These are phyloP conservation scores for Clavispora fructus DNA, from an alignment of 805 yeast species.

Conservation along the genomic window DNA sequence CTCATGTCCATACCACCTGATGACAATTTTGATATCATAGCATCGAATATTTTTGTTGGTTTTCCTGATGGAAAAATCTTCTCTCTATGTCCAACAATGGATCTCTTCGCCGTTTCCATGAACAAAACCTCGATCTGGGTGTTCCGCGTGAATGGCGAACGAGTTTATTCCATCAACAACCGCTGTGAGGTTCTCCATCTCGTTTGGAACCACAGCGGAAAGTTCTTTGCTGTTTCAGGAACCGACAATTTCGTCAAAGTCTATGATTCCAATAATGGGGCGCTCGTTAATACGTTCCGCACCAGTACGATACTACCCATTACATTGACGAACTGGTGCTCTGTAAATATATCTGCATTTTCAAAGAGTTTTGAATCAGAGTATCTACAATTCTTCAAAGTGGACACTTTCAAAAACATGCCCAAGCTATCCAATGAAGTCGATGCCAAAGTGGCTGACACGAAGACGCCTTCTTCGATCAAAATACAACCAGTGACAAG, in stretches of 20 bases:
- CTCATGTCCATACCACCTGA: neutral
- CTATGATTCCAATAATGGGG: constrained; percentile 44
- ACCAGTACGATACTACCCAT: constrained; percentile 13
- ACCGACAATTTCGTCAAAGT: constrained; percentile 38
- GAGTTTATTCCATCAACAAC: constrained; percentile 45
- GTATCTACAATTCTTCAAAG: constrained; percentile 20
- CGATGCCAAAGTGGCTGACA: constrained; percentile 1
- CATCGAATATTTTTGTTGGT: constrained; percentile 14
- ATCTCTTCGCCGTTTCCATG: constrained; percentile 49
- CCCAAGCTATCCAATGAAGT: constrained; percentile 28
- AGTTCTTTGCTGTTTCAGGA: constrained; percentile 41
- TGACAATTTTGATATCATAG: neutral
- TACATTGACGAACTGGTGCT: constrained; percentile 15
- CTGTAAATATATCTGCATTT: constrained; percentile 2
- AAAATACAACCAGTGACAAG: constrained; percentile 3
- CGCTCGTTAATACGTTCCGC: constrained; percentile 23
- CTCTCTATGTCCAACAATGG: constrained; percentile 51
- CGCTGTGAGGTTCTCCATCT: constrained; percentile 27
- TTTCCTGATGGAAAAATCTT: constrained; percentile 34
- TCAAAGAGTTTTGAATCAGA: neutral
- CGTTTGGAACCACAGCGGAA: constrained; percentile 32
- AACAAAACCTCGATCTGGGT: constrained; percentile 44
- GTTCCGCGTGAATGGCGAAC: constrained; percentile 48
- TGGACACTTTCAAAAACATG: constrained; percentile 25
- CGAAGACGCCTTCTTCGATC: constrained; percentile 1